A percentile compares a stretch with the other conserved stretches of the same genome.
These are phyloP conservation scores for Jatropha podagrica DNA, from an alignment of 441 rosid genomes.

Conservation along the genomic window DNA sequence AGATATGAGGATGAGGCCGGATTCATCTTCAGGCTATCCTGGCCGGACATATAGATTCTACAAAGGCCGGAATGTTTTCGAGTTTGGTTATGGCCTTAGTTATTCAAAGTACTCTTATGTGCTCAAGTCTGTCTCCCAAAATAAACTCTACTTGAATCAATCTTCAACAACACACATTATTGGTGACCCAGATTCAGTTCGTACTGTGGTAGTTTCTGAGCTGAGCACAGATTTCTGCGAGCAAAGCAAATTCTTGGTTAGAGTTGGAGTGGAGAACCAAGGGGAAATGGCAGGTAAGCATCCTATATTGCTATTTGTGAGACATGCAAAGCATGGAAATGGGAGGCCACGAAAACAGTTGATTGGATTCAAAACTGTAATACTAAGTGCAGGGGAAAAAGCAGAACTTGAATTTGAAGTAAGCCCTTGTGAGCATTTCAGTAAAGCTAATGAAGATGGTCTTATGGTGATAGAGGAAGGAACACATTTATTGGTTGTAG, in stretches of 20 bases:
- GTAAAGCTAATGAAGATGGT: conserved; percentile 67
- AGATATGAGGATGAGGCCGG: conserved; percentile 76
- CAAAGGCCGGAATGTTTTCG: conserved; percentile 47
- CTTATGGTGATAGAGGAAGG: conserved; percentile 70
- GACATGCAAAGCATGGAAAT: conserved; percentile 48
- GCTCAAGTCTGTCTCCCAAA: conserved; percentile 31
- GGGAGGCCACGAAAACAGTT: conserved; percentile 65
- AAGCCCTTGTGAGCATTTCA: conserved; percentile 64
- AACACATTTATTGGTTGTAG: conserved; percentile 60
- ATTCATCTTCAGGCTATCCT: conserved; percentile 50
- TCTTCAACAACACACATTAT: conserved; percentile 18
- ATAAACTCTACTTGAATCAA: conserved; percentile 41
- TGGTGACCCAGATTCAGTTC: conserved; percentile 31
- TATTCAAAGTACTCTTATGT: conserved; percentile 59
- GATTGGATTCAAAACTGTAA: conserved; percentile 69
- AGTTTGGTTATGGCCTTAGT: conserved; percentile 81
- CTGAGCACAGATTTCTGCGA: conserved; percentile 48
- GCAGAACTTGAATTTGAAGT: conserved; percentile 59
- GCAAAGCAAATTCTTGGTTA: conserved; percentile 39
- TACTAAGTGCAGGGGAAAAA: conserved; percentile 49
- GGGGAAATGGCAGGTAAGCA: conserved; percentile 80
- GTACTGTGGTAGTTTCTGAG: conserved; percentile 42
- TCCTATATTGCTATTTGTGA: conserved; percentile 62
- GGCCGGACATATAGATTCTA: conserved; percentile 94
- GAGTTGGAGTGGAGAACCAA: conserved; percentile 55